These are phyloP conservation scores for Boletus coccyginus DNA, from an alignment of 768 basidiomycete genomes.

Conservation along the genomic window DNA sequence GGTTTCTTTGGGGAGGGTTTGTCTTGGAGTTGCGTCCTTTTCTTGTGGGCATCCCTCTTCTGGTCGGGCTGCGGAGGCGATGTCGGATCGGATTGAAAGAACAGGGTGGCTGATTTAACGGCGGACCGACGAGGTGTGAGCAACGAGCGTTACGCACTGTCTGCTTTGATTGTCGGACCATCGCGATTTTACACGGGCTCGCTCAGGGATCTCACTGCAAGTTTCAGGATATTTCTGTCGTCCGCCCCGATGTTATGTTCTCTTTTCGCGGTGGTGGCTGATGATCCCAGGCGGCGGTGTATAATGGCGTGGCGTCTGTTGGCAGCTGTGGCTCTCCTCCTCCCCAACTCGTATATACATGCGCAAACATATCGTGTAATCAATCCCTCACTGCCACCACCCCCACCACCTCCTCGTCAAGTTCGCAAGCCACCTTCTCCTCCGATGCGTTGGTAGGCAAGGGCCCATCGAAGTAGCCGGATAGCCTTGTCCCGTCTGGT, in stretches of 20 bases:
- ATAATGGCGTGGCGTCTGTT: conserved; percentile 25
- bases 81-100: conserved; percentile 5
- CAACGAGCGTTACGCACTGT: conserved; percentile 29
- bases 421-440: background rate
- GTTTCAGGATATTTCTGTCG: conserved; percentile 3
- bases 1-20: conserved; percentile 53
- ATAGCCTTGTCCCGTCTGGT: conserved; percentile 49
- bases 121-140: conserved; percentile 5
- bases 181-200: conserved; percentile 16
- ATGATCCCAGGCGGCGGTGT: conserved; percentile 27
- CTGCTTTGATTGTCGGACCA: conserved; percentile 34
- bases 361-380: conserved; percentile 24
- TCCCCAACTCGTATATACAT: conserved; percentile 15
- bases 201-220: conserved; percentile 18
- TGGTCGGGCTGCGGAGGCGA: conserved; percentile 34
- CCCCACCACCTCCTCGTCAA: background rate
- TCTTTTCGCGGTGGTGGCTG: conserved; percentile 20
- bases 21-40: conserved; percentile 35
- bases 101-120: conserved; percentile 25
- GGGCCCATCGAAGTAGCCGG: conserved; percentile 31
- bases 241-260: conserved; percentile 1
- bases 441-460: background rate
- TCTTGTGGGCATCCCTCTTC: conserved; percentile 42
- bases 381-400: conserved; percentile 5
- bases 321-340: conserved; percentile 18